Evolutionary conservation across 1,139 yeast species (phyloP).

Genomic region (Blastobotrys niveus): DNA sequence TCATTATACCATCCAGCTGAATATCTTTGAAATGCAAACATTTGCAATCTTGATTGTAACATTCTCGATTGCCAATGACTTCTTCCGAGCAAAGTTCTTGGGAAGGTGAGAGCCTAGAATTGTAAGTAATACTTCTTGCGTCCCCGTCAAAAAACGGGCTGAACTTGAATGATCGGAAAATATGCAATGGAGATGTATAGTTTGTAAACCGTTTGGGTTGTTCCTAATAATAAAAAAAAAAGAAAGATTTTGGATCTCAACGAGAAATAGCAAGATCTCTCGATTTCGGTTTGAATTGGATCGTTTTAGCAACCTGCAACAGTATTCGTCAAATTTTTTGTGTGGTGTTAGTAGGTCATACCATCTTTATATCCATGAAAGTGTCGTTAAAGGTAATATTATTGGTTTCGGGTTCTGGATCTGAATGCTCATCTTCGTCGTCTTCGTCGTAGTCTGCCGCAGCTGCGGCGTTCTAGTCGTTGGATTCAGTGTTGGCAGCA

Average conservation of each 20-base stretch:
- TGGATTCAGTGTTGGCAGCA: too few relatives aligned
- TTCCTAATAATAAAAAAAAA: constrained; percentile 15
- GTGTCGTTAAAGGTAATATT: constrained; percentile 10
- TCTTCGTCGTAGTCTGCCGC: neutral
- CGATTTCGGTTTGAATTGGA: neutral
- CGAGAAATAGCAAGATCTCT: neutral
- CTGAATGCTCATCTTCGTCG: neutral
- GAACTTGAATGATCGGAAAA: constrained; percentile 29
- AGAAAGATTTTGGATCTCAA: neutral
- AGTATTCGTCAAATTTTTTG: neutral
- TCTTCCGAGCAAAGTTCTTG: constrained; percentile 29
- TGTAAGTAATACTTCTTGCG: constrained; percentile 30
- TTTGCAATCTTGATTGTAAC: constrained; percentile 26
- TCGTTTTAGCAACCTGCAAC: constrained; percentile 1
- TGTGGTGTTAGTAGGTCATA: constrained; percentile 9
- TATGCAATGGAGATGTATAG: constrained; percentile 29
- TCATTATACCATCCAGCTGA: constrained; percentile 24
- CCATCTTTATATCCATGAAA: constrained; percentile 17
- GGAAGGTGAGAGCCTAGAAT: constrained; percentile 22
- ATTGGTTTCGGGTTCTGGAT: constrained; percentile 5
- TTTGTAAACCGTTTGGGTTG: constrained; percentile 19
- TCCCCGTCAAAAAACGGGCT: constrained; percentile 27
- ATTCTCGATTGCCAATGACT: constrained; percentile 20
- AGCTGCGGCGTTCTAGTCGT: neutral
- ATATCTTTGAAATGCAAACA: constrained; percentile 30